These are phyloP conservation scores for Penicillium bialowiezense DNA, from an alignment of 495 filamentous ascomycete species.

Conservation along the genomic window DNA sequence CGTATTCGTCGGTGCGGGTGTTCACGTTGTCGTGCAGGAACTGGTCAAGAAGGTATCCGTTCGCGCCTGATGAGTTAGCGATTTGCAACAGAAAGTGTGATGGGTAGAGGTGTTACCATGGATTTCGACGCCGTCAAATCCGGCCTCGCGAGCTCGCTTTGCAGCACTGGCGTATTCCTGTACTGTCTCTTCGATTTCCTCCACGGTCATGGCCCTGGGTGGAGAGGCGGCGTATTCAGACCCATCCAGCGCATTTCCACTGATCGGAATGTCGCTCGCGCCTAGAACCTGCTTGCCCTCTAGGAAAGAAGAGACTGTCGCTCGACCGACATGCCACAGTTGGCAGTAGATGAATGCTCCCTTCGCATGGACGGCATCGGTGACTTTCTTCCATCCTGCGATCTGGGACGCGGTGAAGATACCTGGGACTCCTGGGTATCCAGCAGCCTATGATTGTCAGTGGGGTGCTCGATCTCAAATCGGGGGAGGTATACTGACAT, in stretches of 20 bases:
- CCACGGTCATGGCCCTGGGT: conserved; percentile 39
- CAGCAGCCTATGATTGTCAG: conserved; percentile 24
- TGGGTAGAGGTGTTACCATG: conserved; percentile 35
- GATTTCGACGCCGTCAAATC: conserved; percentile 58
- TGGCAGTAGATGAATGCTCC: conserved; percentile 51
- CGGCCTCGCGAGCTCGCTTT: conserved; percentile 57
- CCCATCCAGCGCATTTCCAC: conserved; percentile 25
- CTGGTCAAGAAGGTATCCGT: conserved; percentile 56
- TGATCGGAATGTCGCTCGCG: conserved; percentile 25
- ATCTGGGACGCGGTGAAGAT: conserved; percentile 45
- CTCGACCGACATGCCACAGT: conserved; percentile 51
- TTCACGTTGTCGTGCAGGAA: conserved; percentile 53
- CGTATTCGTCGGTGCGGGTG: conserved; percentile 49
- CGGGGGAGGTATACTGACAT: conserved; percentile 11
- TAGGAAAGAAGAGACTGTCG: conserved; percentile 35
- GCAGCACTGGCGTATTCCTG: conserved; percentile 56
- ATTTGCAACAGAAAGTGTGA: not conserved
- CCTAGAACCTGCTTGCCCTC: conserved; percentile 19
- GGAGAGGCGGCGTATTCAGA: conserved; percentile 29
- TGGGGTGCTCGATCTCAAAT: not conserved
- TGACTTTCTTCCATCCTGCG: conserved; percentile 48
- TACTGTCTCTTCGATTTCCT: conserved; percentile 42
- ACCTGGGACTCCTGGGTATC: conserved; percentile 46
- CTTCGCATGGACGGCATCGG: conserved; percentile 50
- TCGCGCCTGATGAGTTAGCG: conserved; percentile 28